These are phyloP conservation scores for Moringa oleifera DNA, from an alignment of 345 rosid species.

Conservation along the genomic window DNA sequence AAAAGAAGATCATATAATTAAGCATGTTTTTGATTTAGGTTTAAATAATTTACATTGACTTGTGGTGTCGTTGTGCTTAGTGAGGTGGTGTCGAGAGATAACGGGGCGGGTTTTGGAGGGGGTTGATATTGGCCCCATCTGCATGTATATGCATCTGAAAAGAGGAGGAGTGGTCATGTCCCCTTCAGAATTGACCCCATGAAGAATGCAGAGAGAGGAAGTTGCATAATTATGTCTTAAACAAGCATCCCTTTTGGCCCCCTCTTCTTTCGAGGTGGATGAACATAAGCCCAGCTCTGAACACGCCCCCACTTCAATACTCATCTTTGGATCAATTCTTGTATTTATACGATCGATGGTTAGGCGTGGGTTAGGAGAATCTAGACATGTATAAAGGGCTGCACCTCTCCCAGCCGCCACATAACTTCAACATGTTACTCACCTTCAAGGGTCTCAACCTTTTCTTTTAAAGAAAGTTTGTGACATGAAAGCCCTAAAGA, in stretches of 20 bases:
- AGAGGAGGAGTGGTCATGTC: constrained; percentile 31
- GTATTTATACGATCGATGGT: constrained; percentile 19
- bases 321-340: too few relatives aligned
- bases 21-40: constrained; percentile 2
- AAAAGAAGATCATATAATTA: constrained; percentile 12
- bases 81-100: constrained; percentile 26
- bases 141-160: constrained; percentile 33
- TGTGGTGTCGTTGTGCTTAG: constrained; percentile 7
- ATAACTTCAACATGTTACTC: neutral
- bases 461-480: too few relatives aligned
- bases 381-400: constrained; percentile 17
- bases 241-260: too few relatives aligned
- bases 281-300: neutral
- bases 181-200: constrained; percentile 24
- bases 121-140: constrained; percentile 21
- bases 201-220: constrained; percentile 24
- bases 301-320: constrained; percentile 30
- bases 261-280: too few relatives aligned
- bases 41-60: constrained; percentile 9
- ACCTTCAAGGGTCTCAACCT: neutral
- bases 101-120: constrained; percentile 7
- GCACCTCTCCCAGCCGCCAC: constrained; percentile 4
- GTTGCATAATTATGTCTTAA: constrained; percentile 35
- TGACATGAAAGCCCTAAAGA: too few relatives aligned
- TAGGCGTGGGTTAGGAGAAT: constrained; percentile 26